Base-by-base conservation (phyloP, 495 filamentous ascomycete species). In the Xylaria longipes region DNA sequence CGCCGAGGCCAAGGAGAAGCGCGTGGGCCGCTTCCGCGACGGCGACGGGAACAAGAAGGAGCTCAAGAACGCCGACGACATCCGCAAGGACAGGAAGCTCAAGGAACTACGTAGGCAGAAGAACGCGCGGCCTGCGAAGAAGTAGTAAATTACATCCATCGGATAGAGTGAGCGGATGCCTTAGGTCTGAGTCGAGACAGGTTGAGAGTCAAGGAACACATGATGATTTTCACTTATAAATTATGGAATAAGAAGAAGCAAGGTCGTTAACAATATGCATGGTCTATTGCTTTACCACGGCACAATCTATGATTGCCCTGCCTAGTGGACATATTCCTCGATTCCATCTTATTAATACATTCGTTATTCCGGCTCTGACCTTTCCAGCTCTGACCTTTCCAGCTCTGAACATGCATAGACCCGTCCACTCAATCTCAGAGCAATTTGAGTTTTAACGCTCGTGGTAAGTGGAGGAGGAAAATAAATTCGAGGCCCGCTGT, bases 101-200 rank as follows among this genome's bases (percentile, higher is more conserved):
- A 86, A 91, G 84, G 91, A 97, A 83, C 87, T 84, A 82, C 87
- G 89, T 76, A 91, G 83, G 77, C 92, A 92, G 79, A 99, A 98
- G 89, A 98, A 97, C 77, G 95, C 92, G 1, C 84, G 95, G 79
- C 94, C 94, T n/a, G 79, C 86, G 64, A 92, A 87, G 81, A 94
- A 89, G 86, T 76, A 46, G 17, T 29, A 29, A 27, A 52, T 41
- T 37, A 41, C n/a, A n/a, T 50, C 25, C 46, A 11, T 6, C 8
- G 7, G 3, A 50, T 25, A 9, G 46, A n/a, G 17, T 20, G 17
- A 52, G 11, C 29, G 8, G 37, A 52, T 54, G 22, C 12, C 25
- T 9, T 1, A 41, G 12, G 20, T 41, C 22, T 20, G 11, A 46
- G 31, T 66, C 22, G n/a, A 33, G n/a, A 5, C 35, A n/a, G 6